Evolutionary conservation across 2,329 filamentous ascomycete genomes (phyloP).

Genomic region (Botrytis squamosa): DNA sequence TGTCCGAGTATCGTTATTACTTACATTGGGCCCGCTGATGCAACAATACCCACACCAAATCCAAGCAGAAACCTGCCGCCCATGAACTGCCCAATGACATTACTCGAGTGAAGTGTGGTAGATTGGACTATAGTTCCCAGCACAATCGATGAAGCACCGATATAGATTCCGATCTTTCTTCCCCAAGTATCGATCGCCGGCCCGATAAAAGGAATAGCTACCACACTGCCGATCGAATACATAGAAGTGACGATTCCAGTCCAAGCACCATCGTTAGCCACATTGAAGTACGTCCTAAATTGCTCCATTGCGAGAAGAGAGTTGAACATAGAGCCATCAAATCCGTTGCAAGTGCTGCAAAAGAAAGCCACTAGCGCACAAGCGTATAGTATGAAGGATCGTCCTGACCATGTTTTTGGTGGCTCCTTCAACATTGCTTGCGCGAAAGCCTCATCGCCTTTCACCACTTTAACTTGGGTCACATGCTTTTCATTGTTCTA

Average conservation of each 20-base stretch:
- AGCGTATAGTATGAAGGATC: slow-evolving; percentile 44
- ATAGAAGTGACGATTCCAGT: slow-evolving; percentile 51
- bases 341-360: slow-evolving; percentile 51
- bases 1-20: slow-evolving; percentile 37
- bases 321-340: slow-evolving; percentile 51
- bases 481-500: neutral
- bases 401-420: slow-evolving; percentile 41
- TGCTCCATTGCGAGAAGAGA: slow-evolving; percentile 45
- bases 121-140: slow-evolving; percentile 48
- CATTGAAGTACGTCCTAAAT: slow-evolving; percentile 43
- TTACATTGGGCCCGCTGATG: slow-evolving; percentile 47
- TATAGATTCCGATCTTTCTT: slow-evolving; percentile 47
- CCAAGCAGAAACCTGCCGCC: slow-evolving; percentile 59
- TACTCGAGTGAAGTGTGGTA: slow-evolving; percentile 32
- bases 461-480: slow-evolving; percentile 24
- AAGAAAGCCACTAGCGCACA: slow-evolving; percentile 48
- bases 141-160: slow-evolving; percentile 45
- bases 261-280: slow-evolving; percentile 45
- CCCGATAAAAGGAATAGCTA: slow-evolving; percentile 48
- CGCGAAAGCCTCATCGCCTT: slow-evolving; percentile 51
- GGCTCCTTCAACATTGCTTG: slow-evolving; percentile 54
- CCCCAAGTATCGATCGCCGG: slow-evolving; percentile 49
- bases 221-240: slow-evolving; percentile 51
- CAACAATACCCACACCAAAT: slow-evolving; percentile 50
- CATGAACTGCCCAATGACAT: slow-evolving; percentile 45